Conservation (phyloP, 495 filamentous ascomycete genomes). For the Penicillium subrubescens region DNA sequence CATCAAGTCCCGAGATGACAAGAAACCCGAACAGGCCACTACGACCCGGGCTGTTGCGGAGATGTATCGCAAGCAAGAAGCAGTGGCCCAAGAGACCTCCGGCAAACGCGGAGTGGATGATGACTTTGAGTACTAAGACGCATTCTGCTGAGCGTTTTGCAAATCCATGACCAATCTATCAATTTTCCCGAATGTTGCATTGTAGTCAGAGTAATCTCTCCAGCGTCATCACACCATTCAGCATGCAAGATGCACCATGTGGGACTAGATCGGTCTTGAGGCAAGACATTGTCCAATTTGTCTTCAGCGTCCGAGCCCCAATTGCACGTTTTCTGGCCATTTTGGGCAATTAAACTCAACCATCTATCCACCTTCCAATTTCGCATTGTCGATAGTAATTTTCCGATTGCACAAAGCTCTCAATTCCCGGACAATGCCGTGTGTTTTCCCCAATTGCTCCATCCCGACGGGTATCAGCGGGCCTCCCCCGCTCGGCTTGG, state of each 20-base stretch:
- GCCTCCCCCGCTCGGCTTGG: constrained; percentile 23
- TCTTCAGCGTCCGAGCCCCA: not conserved
- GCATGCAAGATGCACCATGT: constrained; percentile 11
- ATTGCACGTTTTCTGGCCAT: not conserved
- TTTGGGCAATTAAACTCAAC: not conserved
- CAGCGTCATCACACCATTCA: constrained; percentile 11
- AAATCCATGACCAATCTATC: not conserved
- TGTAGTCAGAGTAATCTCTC: not conserved
- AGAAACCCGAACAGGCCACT: constrained; percentile 91
- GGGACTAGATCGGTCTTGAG: not conserved
- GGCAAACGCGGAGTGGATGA: constrained; percentile 87
- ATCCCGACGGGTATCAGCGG: constrained; percentile 17
- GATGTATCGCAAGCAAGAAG: constrained; percentile 96
- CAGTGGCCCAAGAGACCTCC: constrained; percentile 63
- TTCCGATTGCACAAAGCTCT: not conserved
- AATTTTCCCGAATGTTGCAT: not conserved
- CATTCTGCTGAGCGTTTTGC: constrained; percentile 4
- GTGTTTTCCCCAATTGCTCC: not conserved
- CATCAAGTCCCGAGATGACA: constrained; percentile 87
- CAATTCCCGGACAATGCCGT: not conserved
- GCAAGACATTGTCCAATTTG: not conserved
- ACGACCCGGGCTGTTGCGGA: constrained; percentile 81
- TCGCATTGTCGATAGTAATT: not conserved
- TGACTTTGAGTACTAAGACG: constrained; percentile 88
- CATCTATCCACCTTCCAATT: not conserved